Percentiles rank a stretch among this genome's conserved stretches.
Evolutionary conservation across 129 eudicot species (phyloP).

Genomic region (Escallonia herrerae): DNA sequence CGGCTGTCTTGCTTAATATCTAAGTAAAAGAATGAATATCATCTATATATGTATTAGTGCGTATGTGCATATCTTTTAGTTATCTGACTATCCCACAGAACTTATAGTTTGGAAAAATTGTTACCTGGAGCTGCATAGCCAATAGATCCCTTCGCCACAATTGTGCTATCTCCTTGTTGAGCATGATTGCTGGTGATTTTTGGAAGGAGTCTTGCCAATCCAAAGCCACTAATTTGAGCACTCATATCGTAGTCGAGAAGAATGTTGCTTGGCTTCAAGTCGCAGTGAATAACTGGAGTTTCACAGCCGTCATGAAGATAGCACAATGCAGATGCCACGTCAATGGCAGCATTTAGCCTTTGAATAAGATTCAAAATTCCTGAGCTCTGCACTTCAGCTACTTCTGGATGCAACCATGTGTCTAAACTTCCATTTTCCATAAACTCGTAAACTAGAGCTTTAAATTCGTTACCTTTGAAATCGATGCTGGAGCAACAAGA

Average conservation of each 20-base stretch:
- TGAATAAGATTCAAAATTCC: background rate
- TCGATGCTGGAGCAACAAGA: constrained; percentile 14
- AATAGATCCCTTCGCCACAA: constrained; percentile 25
- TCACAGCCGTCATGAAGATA: constrained; percentile 17
- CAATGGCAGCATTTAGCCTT: constrained; percentile 9
- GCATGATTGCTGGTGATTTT: background rate
- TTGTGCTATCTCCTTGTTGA: constrained; percentile 9
- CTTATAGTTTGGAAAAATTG: background rate
- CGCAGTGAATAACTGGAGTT: constrained; percentile 14
- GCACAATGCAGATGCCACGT: constrained; percentile 17
- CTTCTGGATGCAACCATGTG: constrained; percentile 5
- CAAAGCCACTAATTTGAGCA: constrained; percentile 19
- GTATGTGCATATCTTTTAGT: background rate
- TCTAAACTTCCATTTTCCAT: constrained; percentile 14
- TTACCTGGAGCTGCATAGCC: constrained; percentile 38
- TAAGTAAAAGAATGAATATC: background rate
- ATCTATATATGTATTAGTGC: background rate
- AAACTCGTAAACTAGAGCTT: constrained; percentile 3
- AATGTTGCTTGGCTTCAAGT: constrained; percentile 34
- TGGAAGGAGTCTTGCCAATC: constrained; percentile 10
- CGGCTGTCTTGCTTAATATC: background rate
- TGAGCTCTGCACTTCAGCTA: background rate
- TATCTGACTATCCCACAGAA: constrained; percentile 6
- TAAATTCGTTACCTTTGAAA: constrained; percentile 7
- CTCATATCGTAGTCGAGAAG: constrained; percentile 24